Evolutionary conservation across 2,329 filamentous ascomycete species (phyloP).

Genomic region (Aureobasidium uvarum): DNA sequence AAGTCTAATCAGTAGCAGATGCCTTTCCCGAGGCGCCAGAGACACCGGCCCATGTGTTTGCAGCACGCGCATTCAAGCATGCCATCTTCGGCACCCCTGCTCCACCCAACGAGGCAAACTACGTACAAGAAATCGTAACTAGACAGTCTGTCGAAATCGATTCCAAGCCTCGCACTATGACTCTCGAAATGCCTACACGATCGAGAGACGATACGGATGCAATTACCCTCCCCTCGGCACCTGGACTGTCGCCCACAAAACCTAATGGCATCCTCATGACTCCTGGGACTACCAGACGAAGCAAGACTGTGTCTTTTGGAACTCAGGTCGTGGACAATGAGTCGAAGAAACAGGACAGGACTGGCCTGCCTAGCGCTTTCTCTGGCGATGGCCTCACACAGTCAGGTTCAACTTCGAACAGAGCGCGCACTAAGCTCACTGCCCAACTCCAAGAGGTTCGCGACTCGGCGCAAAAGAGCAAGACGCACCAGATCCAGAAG

Average conservation of each 20-base stretch:
- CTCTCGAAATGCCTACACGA: slow-evolving; percentile 10
- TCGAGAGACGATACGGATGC: background rate
- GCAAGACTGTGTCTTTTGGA: slow-evolving; percentile 61
- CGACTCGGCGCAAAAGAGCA: slow-evolving; percentile 40
- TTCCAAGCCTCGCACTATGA: slow-evolving; percentile 3
- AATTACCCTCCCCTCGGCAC: background rate
- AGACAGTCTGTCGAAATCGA: background rate
- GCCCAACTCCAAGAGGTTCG: slow-evolving; percentile 47
- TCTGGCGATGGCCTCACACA: slow-evolving; percentile 38
- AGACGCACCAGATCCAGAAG: slow-evolving; percentile 33
- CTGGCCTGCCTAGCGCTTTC: slow-evolving; percentile 49
- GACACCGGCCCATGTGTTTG: slow-evolving; percentile 65
- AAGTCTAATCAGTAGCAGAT: background rate
- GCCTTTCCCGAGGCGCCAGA: slow-evolving; percentile 55
- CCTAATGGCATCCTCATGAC: slow-evolving; percentile 61
- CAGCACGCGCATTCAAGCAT: slow-evolving; percentile 64
- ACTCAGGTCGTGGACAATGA: slow-evolving; percentile 58
- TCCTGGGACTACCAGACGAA: slow-evolving; percentile 56
- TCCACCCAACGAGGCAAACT: slow-evolving; percentile 44
- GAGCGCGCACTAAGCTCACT: slow-evolving; percentile 42
- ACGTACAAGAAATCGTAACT: background rate
- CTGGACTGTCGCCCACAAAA: slow-evolving; percentile 45
- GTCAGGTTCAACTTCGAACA: background rate
- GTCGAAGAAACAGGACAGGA: slow-evolving; percentile 47
- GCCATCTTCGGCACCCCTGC: slow-evolving; percentile 64